Conservation (phyloP, 495 filamentous ascomycete genomes). For the Penicillium longicatenatum region DNA sequence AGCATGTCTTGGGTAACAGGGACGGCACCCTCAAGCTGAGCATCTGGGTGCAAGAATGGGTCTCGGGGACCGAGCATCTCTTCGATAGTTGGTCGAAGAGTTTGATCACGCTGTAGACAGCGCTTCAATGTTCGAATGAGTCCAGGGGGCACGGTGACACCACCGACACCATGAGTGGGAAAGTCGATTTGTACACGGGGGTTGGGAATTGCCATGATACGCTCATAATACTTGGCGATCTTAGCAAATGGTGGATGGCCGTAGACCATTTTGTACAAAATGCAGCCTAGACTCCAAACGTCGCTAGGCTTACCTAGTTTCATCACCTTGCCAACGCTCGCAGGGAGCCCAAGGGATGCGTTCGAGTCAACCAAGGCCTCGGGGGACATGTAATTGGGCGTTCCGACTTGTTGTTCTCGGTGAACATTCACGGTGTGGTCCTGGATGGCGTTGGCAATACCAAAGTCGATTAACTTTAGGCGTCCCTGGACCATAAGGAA, state of each 20-base stretch:
- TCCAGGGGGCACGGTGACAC: conserved; percentile 65
- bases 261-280: conserved; percentile 97
- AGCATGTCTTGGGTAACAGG: conserved; percentile 78
- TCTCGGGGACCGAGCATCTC: conserved; percentile 73
- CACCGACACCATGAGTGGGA: conserved; percentile 73
- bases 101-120: conserved; percentile 80
- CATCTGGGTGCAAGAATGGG: conserved; percentile 79
- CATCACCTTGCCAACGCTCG: conserved; percentile 74
- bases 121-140: conserved; percentile 72
- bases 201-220: conserved; percentile 83
- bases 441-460: conserved; percentile 95
- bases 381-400: conserved; percentile 98
- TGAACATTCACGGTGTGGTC: conserved; percentile 98
- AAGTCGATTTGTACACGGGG: conserved; percentile 82
- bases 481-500: conserved; percentile 85
- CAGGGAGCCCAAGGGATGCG: conserved; percentile 56
- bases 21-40: conserved; percentile 60
- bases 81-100: conserved; percentile 72
- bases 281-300: conserved; percentile 95
- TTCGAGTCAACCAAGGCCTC: conserved; percentile 91
- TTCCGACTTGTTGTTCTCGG: conserved; percentile 91
- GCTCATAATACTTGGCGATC: conserved; percentile 77
- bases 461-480: conserved; percentile 91
- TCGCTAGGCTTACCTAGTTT: conserved; percentile 95
- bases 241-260: conserved; percentile 90